Evolutionary conservation across 768 basidiomycete species (phyloP).

Genomic region (Rhodotorula kratochvilovae): DNA sequence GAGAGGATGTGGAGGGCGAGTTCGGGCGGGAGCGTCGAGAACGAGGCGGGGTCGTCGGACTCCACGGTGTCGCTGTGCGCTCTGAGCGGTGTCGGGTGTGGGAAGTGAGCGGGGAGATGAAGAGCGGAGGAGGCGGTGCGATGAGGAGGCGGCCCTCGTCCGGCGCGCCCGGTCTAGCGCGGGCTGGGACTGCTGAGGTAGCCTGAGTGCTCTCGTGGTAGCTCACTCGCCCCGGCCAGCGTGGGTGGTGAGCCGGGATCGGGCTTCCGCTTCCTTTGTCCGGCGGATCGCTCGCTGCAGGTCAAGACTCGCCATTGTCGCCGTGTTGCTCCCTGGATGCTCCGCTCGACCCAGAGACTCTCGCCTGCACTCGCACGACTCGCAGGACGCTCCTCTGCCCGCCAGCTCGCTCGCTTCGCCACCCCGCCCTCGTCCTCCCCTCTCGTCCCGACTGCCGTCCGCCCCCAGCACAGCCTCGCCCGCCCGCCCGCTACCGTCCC

Average conservation of each 20-base stretch:
- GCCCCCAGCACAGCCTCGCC: neutral
- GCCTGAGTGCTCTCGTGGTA: too few species aligned
- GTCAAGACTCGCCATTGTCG: too few species aligned
- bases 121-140: too few species aligned
- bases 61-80: neutral
- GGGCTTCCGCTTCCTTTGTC: neutral
- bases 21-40: slow-evolving; percentile 19
- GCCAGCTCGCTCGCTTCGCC: neutral
- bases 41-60: neutral
- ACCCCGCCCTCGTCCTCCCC: neutral
- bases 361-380: neutral
- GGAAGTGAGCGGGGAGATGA: neutral
- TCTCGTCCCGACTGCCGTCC: neutral
- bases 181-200: too few species aligned
- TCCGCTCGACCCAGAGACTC: neutral
- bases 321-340: neutral
- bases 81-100: neutral
- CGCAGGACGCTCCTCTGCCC: neutral
- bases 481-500: neutral
- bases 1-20: slow-evolving; percentile 4
- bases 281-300: neutral
- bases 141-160: too few species aligned
- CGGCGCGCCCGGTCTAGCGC: too few species aligned
- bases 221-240: too few species aligned
- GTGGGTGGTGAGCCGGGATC: too few species aligned